phyloP scores from a whole-genome alignment of 2,329 filamentous ascomycete species.

The Diplodia scrobiculata region DNA sequence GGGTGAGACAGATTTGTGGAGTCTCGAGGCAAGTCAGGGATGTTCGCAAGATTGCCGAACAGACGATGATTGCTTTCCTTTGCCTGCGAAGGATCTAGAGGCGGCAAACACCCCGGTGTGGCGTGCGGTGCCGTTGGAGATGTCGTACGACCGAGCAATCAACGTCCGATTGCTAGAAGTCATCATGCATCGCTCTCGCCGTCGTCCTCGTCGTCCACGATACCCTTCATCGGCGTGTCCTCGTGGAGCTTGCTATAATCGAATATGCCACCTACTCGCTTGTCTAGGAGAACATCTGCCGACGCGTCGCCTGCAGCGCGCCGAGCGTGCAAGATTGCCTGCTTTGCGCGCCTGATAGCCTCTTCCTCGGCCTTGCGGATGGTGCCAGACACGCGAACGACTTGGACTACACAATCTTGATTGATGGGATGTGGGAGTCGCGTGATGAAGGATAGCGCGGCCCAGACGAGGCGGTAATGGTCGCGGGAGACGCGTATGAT shows the following conservation, averaged over 20 bases:
- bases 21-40: conserved; percentile 15
- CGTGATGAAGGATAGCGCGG: conserved; percentile 79
- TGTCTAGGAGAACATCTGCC: conserved; percentile 13
- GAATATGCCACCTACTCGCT: background rate
- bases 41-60: conserved; percentile 25
- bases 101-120: background rate
- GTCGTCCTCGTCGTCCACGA: conserved; percentile 4
- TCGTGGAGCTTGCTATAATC: background rate
- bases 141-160: conserved; percentile 1
- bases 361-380: conserved; percentile 91
- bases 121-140: background rate
- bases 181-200: conserved; percentile 9
- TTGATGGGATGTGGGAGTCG: conserved; percentile 63
- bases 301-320: conserved; percentile 3
- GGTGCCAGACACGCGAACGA: conserved; percentile 86
- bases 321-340: conserved; percentile 15
- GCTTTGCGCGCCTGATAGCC: conserved; percentile 73
- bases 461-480: conserved; percentile 87
- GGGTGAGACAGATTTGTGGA: conserved; percentile 23
- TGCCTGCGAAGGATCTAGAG: background rate
- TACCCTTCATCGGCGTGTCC: conserved; percentile 4
- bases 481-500: conserved; percentile 82
- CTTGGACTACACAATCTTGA: conserved; percentile 73
- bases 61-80: background rate
- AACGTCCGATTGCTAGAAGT: background rate